Conservation (phyloP, 1,284 basidiomycete genomes). For the Ustilago tritici region DNA sequence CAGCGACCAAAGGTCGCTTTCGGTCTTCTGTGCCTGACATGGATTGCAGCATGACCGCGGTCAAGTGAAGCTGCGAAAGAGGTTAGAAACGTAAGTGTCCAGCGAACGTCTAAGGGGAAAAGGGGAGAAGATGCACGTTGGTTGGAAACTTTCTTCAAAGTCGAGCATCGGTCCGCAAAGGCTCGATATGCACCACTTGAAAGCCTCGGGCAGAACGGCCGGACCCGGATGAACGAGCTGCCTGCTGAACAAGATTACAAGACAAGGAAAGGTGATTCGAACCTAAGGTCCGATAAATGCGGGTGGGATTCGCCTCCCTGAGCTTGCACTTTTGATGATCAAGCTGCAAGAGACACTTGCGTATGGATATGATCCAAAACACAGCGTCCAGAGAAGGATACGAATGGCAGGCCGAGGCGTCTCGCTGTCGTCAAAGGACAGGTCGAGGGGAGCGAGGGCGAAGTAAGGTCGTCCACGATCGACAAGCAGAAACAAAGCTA, state of each 20-base stretch:
- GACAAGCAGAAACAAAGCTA: conserved; percentile 7
- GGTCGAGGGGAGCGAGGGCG: neutral
- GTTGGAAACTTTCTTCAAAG: neutral
- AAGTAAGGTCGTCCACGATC: conserved; percentile 7
- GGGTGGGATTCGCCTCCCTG: neutral
- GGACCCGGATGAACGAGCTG: neutral
- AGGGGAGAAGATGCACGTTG: neutral
- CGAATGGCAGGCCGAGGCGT: conserved; percentile 3
- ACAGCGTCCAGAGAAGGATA: neutral
- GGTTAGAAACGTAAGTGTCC: neutral
- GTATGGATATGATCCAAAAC: neutral
- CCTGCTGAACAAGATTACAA: neutral
- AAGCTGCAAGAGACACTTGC: neutral
- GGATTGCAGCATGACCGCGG: conserved; percentile 38
- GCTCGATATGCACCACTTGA: neutral
- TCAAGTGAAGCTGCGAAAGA: neutral
- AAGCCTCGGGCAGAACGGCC: neutral
- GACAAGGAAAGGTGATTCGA: neutral
- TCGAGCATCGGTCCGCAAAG: neutral
- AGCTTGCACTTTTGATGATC: neutral
- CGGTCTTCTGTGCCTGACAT: conserved; percentile 52
- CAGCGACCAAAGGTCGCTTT: conserved; percentile 50
- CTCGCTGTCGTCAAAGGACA: neutral
- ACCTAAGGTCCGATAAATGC: neutral
- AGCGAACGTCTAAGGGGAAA: neutral